Conservation (phyloP, 2,329 filamentous ascomycete genomes). For the Fusarium lateritium region DNA sequence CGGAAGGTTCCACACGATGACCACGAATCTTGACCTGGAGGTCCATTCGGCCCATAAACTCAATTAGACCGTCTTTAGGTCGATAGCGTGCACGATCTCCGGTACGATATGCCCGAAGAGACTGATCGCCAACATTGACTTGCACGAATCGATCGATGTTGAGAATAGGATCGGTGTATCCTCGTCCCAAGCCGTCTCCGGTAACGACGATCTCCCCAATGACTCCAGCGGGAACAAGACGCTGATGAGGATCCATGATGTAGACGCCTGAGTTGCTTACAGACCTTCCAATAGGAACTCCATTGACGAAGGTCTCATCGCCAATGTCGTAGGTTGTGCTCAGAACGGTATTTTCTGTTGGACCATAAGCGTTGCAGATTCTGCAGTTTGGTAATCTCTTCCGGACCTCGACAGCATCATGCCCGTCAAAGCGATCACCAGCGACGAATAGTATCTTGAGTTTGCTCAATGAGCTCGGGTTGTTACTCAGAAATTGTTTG, state of each 20-base stretch:
- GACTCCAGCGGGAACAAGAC: slow-evolving; percentile 46
- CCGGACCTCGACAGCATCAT: slow-evolving; percentile 10
- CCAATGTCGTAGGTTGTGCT: slow-evolving; percentile 15
- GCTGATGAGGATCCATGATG: slow-evolving; percentile 45
- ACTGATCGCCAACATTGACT: neutral
- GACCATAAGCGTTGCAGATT: slow-evolving; percentile 34
- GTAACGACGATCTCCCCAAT: slow-evolving; percentile 50
- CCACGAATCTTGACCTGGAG: slow-evolving; percentile 49
- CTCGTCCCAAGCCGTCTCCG: slow-evolving; percentile 35
- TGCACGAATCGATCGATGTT: slow-evolving; percentile 38
- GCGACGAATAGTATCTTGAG: slow-evolving; percentile 21
- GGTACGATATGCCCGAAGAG: slow-evolving; percentile 23
- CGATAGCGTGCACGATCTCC: slow-evolving; percentile 48
- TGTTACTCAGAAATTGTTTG: no score
- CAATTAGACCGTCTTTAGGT: slow-evolving; percentile 41
- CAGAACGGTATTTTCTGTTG: slow-evolving; percentile 37
- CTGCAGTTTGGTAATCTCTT: neutral
- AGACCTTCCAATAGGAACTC: slow-evolving; percentile 41
- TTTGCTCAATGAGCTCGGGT: neutral
- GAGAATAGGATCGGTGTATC: slow-evolving; percentile 36
- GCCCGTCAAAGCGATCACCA: slow-evolving; percentile 40
- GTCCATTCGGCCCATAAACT: slow-evolving; percentile 51
- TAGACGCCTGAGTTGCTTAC: slow-evolving; percentile 43
- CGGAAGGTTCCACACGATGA: slow-evolving; percentile 50
- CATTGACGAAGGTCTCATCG: slow-evolving; percentile 10